Evolutionary conservation across 2,329 filamentous ascomycete species (phyloP).

Genomic region (Ascochyta fabae): DNA sequence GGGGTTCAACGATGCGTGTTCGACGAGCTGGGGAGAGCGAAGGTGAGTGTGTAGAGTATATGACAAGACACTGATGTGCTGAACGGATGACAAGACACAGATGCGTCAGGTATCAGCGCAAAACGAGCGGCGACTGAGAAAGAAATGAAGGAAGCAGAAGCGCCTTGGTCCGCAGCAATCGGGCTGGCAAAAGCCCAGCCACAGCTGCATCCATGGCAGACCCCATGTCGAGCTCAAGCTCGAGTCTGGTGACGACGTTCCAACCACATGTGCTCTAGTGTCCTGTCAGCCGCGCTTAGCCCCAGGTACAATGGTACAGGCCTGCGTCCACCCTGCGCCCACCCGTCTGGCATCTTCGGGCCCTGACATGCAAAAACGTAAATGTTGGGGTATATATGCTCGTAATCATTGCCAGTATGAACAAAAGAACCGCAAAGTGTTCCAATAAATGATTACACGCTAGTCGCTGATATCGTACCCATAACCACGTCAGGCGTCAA

Average conservation of each 20-base stretch:
- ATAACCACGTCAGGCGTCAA: constrained; percentile 18
- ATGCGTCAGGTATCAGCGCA: constrained; percentile 10
- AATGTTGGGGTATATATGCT: constrained; percentile 24
- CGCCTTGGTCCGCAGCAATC: constrained; percentile 25
- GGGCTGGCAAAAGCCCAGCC: constrained; percentile 39
- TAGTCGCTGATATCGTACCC: constrained; percentile 19
- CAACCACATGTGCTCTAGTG: constrained; percentile 23
- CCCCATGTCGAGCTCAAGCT: constrained; percentile 32
- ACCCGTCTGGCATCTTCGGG: neutral
- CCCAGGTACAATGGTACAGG: constrained; percentile 24
- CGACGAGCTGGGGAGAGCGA: constrained; percentile 13
- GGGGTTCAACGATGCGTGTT: constrained; percentile 25
- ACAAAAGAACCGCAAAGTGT: constrained; percentile 23
- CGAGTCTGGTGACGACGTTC: constrained; percentile 27
- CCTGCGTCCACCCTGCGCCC: constrained; percentile 9
- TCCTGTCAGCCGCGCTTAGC: constrained; percentile 22
- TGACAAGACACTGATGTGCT: neutral
- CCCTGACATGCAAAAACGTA: neutral
- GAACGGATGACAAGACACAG: neutral
- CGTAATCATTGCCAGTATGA: constrained; percentile 28
- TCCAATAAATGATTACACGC: constrained; percentile 12
- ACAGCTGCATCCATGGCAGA: constrained; percentile 29
- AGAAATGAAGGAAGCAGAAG: constrained; percentile 23
- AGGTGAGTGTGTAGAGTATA: neutral
- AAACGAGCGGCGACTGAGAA: constrained; percentile 26